These are phyloP conservation scores for Biscogniauxia sp. DNA, from an alignment of 2,329 filamentous ascomycete genomes.

Conservation along the genomic window DNA sequence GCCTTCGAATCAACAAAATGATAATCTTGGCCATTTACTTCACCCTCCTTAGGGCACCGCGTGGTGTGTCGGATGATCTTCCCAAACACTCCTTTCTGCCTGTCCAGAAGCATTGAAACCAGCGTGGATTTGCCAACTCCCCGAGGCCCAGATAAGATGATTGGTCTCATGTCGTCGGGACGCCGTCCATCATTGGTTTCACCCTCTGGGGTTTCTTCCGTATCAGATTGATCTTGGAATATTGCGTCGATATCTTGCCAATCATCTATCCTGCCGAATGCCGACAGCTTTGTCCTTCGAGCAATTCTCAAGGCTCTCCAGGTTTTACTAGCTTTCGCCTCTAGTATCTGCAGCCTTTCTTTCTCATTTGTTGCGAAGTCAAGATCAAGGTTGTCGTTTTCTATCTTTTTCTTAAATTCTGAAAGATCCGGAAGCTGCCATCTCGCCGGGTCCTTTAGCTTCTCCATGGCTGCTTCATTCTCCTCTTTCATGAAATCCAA, in stretches of 20 bases:
- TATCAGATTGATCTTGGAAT: conserved; percentile 44
- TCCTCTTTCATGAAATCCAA: conserved; percentile 74
- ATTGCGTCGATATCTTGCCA: conserved; percentile 66
- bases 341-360: conserved; percentile 54
- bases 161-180: conserved; percentile 50
- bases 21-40: conserved; percentile 50
- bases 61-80: conserved; percentile 55
- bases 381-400: conserved; percentile 79
- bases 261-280: conserved; percentile 86
- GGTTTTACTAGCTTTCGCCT: conserved; percentile 80
- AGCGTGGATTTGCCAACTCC: conserved; percentile 64
- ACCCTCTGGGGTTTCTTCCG: conserved; percentile 37
- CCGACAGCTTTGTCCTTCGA: conserved; percentile 67
- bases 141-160: conserved; percentile 67
- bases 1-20: conserved; percentile 55
- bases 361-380: conserved; percentile 70
- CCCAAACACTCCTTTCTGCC: conserved; percentile 64
- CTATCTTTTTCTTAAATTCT: conserved; percentile 70
- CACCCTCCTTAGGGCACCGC: conserved; percentile 46
- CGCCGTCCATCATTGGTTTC: conserved; percentile 28
- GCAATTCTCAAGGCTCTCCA: conserved; percentile 88
- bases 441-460: conserved; percentile 63
- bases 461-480: conserved; percentile 60
- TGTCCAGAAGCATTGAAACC: conserved; percentile 59
- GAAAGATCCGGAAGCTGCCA: conserved; percentile 69